Evolutionary conservation across 2,329 filamentous ascomycete genomes (phyloP).

Genomic region (Dothistroma septosporum): DNA sequence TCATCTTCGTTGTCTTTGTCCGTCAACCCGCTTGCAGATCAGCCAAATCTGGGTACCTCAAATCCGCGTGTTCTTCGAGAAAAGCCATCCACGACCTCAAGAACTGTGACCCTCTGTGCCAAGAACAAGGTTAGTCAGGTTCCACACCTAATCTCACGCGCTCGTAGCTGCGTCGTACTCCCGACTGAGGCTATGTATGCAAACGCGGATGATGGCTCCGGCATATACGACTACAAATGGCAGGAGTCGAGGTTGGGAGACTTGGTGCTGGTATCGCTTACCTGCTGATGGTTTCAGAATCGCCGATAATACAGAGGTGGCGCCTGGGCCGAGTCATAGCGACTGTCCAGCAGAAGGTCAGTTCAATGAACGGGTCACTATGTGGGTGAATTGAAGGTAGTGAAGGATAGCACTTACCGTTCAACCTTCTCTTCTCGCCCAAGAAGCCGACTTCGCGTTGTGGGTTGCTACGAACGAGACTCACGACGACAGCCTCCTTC

Average conservation of each 20-base stretch:
- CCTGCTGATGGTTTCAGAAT: constrained; percentile 87
- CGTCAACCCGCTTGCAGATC: constrained; percentile 36
- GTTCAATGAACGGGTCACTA: background rate
- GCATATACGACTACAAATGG: background rate
- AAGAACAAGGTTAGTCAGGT: constrained; percentile 4
- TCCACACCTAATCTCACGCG: constrained; percentile 9
- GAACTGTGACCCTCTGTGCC: constrained; percentile 71
- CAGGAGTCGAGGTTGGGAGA: background rate
- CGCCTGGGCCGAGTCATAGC: constrained; percentile 94
- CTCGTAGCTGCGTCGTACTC: background rate
- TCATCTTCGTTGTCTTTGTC: too few species aligned
- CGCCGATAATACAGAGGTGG: constrained; percentile 84
- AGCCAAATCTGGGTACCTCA: constrained; percentile 74
- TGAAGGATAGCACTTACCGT: constrained; percentile 58
- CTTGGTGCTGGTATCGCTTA: constrained; percentile 49
- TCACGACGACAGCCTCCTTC: constrained; percentile 92
- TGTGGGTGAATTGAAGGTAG: background rate
- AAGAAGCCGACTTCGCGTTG: constrained; percentile 89
- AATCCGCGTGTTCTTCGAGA: constrained; percentile 82
- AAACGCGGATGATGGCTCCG: background rate
- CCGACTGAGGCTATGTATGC: background rate
- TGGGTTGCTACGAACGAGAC: constrained; percentile 85
- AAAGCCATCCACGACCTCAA: constrained; percentile 88
- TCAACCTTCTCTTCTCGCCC: constrained; percentile 83
- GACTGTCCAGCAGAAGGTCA: constrained; percentile 52